phyloP scores from a whole-genome alignment of 2,329 filamentous ascomycete genomes.

The Phyllosticta paracitricarpa region DNA sequence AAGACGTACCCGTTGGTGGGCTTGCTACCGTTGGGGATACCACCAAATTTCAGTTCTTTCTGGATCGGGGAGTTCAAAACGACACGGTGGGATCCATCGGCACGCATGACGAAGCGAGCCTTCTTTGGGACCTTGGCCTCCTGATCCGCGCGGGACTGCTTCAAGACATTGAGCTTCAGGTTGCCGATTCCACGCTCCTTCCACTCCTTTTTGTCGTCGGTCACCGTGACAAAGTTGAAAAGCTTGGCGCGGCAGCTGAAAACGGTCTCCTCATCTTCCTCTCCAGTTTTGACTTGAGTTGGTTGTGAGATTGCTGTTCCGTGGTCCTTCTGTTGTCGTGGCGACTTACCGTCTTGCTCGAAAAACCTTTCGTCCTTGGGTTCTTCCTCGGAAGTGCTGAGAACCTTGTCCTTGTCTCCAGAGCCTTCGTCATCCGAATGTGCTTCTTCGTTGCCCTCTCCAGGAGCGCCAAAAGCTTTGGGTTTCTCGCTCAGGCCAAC shows the following conservation, averaged over 20 bases:
- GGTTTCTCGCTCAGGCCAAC: conserved; percentile 48
- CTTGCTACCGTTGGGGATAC: conserved; percentile 45
- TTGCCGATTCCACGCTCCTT: conserved; percentile 80
- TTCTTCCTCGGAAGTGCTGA: conserved; percentile 29
- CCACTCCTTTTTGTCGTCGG: conserved; percentile 54
- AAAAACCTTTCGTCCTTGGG: conserved; percentile 51
- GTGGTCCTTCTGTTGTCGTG: not conserved
- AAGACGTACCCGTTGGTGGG: conserved; percentile 61
- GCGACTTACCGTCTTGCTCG: conserved; percentile 53
- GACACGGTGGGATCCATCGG: conserved; percentile 78
- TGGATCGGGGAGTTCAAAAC: conserved; percentile 78
- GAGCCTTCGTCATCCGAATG: conserved; percentile 34
- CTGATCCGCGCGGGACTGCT: conserved; percentile 30
- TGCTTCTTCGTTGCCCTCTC: conserved; percentile 46
- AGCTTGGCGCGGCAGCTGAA: conserved; percentile 74
- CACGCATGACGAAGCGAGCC: conserved; percentile 76
- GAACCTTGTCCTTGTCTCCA: conserved; percentile 30
- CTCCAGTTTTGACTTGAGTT: conserved; percentile 64
- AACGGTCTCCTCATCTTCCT: conserved; percentile 69
- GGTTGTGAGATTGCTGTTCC: conserved; percentile 28
- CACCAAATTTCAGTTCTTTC: conserved; percentile 68
- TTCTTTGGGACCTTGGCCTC: conserved; percentile 31
- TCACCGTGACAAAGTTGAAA: conserved; percentile 62
- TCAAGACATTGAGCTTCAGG: conserved; percentile 62
- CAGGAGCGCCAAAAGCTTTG: conserved; percentile 69